Percentiles rank a stretch among this genome's conserved stretches.
Evolutionary conservation across 805 yeast species (phyloP).

Genomic region (Pichia nakasei): DNA sequence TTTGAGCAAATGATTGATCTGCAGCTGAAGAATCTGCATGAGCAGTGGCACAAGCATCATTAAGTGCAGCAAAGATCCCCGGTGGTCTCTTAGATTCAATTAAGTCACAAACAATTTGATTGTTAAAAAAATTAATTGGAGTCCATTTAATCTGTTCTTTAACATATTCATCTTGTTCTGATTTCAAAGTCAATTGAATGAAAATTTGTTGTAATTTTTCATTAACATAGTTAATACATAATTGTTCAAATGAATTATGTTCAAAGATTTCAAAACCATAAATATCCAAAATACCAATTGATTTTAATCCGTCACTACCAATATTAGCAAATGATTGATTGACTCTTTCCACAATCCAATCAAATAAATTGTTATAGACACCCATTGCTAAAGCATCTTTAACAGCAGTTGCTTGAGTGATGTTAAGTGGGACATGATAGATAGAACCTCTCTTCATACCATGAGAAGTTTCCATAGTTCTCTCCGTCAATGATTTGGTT

Average conservation of each 20-base stretch:
- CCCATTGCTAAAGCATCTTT: constrained; percentile 95
- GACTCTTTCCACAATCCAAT: constrained; percentile 92
- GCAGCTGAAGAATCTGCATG: constrained; percentile 97
- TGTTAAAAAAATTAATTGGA: constrained; percentile 93
- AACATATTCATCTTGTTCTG: constrained; percentile 96
- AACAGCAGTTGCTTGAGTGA: constrained; percentile 89
- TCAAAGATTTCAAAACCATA: constrained; percentile 96
- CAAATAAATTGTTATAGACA: constrained; percentile 83
- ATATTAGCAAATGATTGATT: constrained; percentile 60
- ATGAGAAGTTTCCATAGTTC: constrained; percentile 84
- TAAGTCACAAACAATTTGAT: constrained; percentile 91
- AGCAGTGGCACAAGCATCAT: constrained; percentile 96
- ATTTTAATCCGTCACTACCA: constrained; percentile 32
- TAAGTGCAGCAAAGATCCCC: constrained; percentile 91
- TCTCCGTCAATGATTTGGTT: constrained; percentile 60
- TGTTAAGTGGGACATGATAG: constrained; percentile 88
- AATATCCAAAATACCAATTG: constrained; percentile 90
- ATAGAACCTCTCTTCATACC: constrained; percentile 88
- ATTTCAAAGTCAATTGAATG: constrained; percentile 88
- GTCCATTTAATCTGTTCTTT: constrained; percentile 96
- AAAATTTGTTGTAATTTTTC: constrained; percentile 95
- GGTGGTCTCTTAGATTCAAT: constrained; percentile 94
- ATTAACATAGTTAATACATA: constrained; percentile 91
- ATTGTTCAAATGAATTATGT: constrained; percentile 89
- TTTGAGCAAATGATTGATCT: constrained; percentile 90